Base-by-base conservation (phyloP, 2,329 filamentous ascomycete genomes). In the Magnaporthiopsis incrustans region DNA sequence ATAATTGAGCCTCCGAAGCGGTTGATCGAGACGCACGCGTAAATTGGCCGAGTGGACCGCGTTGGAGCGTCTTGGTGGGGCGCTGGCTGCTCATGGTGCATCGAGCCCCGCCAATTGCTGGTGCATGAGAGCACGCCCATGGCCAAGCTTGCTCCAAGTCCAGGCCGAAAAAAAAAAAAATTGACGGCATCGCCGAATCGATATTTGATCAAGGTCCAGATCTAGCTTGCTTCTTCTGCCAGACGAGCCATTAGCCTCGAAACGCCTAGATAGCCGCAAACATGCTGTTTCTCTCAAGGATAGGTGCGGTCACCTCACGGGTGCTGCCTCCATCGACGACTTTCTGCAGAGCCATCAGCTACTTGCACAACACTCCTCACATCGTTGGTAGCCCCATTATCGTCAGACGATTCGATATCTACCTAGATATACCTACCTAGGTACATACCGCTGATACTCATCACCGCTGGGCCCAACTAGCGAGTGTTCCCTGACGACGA, bases 401-500 rank as follows among this genome's bases (percentile, higher is more conserved):
- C 5, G 38, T 18, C 15, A 18, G 38, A 18, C 18, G 38, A 4
- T 5, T 18, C 6, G 38, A 18, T 35, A 35, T 35, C 11, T 14
- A 30, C 30, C 30, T 30, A 30, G 30, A 3, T 30, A 30, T 6
- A 30, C 30, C 30, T 6, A 30, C 30, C 30, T 30, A 30, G 30
- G 30, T 30, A 30, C 30, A 30, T 30, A 30, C 30, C 30, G 30
- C 30, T 30, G 30, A 30, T 30, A 30, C 30, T 30, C 30, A 30
- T 4, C 33, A 12, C 27, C 56, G 26, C 26, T 25, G 12, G 38
- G 11, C 38, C 14, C 14, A 44, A 18, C 15, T 64, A 89, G 86
- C 86, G 86, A 80, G 80, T 84, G 64, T 84, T 86, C 69, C 79
- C 81, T 32, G 76, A 81, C 66, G 76, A 79, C 1, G 69, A 77